Conservation (phyloP, 768 basidiomycete genomes). For the Botryobasidium botryosum region DNA sequence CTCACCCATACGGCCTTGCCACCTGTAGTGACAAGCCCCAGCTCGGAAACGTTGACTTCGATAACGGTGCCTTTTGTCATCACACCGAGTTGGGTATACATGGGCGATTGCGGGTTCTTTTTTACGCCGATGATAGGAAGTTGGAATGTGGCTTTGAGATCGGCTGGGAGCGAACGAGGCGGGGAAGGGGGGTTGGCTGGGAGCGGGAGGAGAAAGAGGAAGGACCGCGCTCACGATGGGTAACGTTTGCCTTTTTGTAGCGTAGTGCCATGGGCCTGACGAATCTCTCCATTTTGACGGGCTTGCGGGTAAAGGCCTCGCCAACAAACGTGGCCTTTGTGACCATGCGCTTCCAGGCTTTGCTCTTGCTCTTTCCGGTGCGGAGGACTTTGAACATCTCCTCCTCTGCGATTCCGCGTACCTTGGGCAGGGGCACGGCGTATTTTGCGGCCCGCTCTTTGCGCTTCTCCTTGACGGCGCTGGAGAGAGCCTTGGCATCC, state of each 20-base stretch:
- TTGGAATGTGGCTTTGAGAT: slow-evolving; percentile 97
- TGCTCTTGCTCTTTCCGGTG: slow-evolving; percentile 90
- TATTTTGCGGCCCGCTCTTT: slow-evolving; percentile 99
- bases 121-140: slow-evolving; percentile 94
- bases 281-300: slow-evolving; percentile 98
- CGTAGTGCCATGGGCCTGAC: slow-evolving; percentile 94
- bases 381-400: slow-evolving; percentile 99
- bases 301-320: slow-evolving; percentile 93
- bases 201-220: neutral
- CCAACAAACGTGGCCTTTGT: slow-evolving; percentile 99
- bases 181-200: slow-evolving; percentile 1
- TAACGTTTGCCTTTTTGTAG: slow-evolving; percentile 97
- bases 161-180: slow-evolving; percentile 48
- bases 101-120: slow-evolving; percentile 98
- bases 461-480: slow-evolving; percentile 93
- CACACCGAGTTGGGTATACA: slow-evolving; percentile 92
- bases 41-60: slow-evolving; percentile 96
- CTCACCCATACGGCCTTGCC: slow-evolving; percentile 49
- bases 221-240: slow-evolving; percentile 59
- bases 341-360: slow-evolving; percentile 98
- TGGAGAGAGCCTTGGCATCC: slow-evolving; percentile 90
- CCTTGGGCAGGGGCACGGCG: slow-evolving; percentile 90
- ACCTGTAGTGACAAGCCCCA: slow-evolving; percentile 93
- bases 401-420: slow-evolving; percentile 94
- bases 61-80: slow-evolving; percentile 97